Evolutionary conservation across 75 land plant species (phyloP).

Genomic region (Selaginella tamariscina): DNA sequence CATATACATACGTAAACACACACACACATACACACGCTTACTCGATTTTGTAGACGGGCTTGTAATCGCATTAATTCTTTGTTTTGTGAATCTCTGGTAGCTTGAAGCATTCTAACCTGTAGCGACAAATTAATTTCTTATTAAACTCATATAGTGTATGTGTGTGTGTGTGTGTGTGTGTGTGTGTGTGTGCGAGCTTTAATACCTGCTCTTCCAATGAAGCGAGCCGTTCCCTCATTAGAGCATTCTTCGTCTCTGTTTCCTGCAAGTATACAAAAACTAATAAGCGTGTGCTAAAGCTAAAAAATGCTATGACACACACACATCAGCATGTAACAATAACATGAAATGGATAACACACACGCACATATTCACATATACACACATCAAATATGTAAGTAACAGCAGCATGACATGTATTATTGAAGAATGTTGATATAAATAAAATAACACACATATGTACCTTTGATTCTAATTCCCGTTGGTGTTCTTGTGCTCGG

Average conservation of each 20-base stretch:
- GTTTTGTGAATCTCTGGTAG: constrained; percentile 20
- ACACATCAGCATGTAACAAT: no score
- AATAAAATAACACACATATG: not conserved
- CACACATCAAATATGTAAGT: not conserved
- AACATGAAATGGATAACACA: no score
- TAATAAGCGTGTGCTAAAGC: not conserved
- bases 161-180: no score
- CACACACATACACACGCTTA: not conserved
- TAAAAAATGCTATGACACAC: not conserved
- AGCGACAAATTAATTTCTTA: not conserved
- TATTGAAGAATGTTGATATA: no score
- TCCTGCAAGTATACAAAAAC: constrained; percentile 15
- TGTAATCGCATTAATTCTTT: constrained; percentile 24
- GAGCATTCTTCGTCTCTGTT: constrained; percentile 16
- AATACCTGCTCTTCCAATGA: constrained; percentile 30
- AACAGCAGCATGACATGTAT: no score
- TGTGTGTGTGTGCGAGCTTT: no score
- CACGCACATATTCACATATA: no score
- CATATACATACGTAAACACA: not conserved
- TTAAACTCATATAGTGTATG: not conserved
- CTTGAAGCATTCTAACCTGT: constrained; percentile 24
- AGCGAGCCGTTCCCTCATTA: constrained; percentile 23
- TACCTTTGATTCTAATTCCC: constrained; percentile 29
- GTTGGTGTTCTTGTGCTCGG: constrained; percentile 28
- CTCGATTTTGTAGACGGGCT: constrained; percentile 5